A percentile compares a stretch with the other conserved stretches of the same genome.
These are phyloP conservation scores for Rutstroemia sp. DNA, from an alignment of 2,329 filamentous ascomycete genomes.

Conservation along the genomic window DNA sequence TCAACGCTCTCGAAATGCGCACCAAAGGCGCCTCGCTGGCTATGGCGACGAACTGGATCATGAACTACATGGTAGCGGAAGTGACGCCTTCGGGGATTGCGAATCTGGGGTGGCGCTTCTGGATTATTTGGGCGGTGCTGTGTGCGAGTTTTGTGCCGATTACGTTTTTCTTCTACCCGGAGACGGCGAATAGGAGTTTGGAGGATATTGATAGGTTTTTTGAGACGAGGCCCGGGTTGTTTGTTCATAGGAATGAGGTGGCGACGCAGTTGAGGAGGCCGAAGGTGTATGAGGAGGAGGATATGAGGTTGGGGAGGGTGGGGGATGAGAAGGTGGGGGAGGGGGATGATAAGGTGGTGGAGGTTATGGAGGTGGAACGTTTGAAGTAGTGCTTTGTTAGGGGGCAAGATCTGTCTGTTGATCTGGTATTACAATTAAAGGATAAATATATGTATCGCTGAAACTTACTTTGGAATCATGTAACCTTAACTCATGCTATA, in stretches of 20 bases:
- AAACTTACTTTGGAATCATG: too few species aligned
- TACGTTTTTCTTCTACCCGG: slow-evolving; percentile 43
- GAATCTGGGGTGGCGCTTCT: slow-evolving; percentile 32
- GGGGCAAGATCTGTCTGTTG: too few species aligned
- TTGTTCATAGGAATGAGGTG: slow-evolving; percentile 16
- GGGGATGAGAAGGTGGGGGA: slow-evolving; percentile 5
- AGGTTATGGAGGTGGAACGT: not conserved
- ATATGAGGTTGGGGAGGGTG: slow-evolving; percentile 11
- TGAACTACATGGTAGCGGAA: slow-evolving; percentile 43
- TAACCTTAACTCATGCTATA: too few species aligned
- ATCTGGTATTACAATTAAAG: too few species aligned
- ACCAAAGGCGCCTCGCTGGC: slow-evolving; percentile 51
- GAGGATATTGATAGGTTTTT: slow-evolving; percentile 48
- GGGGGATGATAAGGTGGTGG: not conserved
- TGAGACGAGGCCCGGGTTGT: slow-evolving; percentile 13
- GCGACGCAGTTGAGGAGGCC: slow-evolving; percentile 18
- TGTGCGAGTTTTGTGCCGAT: slow-evolving; percentile 32
- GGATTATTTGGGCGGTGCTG: slow-evolving; percentile 32
- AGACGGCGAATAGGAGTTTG: slow-evolving; percentile 41
- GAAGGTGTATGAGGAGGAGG: slow-evolving; percentile 16
- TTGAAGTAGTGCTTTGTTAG: too few species aligned
- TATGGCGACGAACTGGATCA: slow-evolving; percentile 38
- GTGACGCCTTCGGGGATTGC: slow-evolving; percentile 32
- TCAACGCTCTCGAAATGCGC: slow-evolving; percentile 43
- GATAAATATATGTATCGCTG: too few species aligned